Evolutionary conservation across 2,329 filamentous ascomycete genomes (phyloP), one percentile per base, ranked within the genome.

Genomic region (Fusarium sororula): DNA sequence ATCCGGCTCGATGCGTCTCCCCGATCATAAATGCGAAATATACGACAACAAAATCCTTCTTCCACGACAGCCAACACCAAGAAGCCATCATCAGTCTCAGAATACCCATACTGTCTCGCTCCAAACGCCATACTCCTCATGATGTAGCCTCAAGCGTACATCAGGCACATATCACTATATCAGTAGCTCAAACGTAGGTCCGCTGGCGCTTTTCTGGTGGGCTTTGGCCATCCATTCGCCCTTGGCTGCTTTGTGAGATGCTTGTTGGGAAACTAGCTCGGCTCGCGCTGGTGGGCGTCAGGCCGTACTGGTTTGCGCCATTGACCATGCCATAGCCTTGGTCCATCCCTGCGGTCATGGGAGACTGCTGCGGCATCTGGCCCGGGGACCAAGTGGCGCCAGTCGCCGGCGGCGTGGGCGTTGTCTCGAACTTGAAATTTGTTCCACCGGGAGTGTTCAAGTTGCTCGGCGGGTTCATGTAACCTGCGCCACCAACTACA

Each of bases 181-280:
- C 53, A 30, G 30, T 35, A 39, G 32, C 56, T 77, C 57, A 79
- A 22, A 58, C 77, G 68, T 79, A 79, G 30, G 77, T 79, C 15
- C 88, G 82, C 75, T 89, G 88, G 56, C 88, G 83, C 79, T 90
- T 90, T 75, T 89, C 88, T 68, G 83, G 83, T 4, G 83, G 82
- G 72, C 85, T 85, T 77, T 85, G 85, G 37, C 80, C 79, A 47
- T 83, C 83, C 47, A 84, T 81, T 65, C 74, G 80, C 54, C 72
- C 80, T 26, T 77, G 75, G 47, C 56, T 76, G 15, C 63, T 53
- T 62, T 72, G 77, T 26, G 77, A 79, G 24, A 79, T 76, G 10
- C 72, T 70, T 22, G 66, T 66, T 22, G 77, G 68, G 48, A 79
- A 80, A 41, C 60, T 79, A 24, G 80, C 70, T 48, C 80, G 77